A percentile compares a stretch with the other conserved stretches of the same genome.
Conservation (phyloP, 2,329 filamentous ascomycete species). For the Penicillium sclerotigenum region DNA sequence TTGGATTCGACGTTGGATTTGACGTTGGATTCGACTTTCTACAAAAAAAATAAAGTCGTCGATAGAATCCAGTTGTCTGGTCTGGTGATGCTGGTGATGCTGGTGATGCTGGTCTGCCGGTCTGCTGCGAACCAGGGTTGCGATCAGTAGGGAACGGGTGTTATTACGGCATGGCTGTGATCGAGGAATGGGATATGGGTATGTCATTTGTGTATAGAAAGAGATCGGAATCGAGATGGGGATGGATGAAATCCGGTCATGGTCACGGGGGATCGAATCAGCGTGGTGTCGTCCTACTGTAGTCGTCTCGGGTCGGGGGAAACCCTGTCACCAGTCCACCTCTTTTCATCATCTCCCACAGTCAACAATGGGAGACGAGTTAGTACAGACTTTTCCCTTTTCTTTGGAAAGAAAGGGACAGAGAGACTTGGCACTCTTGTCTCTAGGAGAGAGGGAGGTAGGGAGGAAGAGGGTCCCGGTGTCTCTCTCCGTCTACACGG, state of each 20-base stretch:
- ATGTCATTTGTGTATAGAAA: neutral
- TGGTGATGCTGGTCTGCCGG: no score
- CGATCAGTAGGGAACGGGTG: neutral
- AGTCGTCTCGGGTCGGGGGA: neutral
- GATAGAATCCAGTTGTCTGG: neutral
- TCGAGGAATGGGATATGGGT: neutral
- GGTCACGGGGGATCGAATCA: neutral
- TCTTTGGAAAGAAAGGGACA: neutral
- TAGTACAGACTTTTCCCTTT: neutral
- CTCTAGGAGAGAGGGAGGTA: neutral
- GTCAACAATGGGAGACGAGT: neutral
- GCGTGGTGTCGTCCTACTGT: neutral
- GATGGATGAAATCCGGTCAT: neutral
- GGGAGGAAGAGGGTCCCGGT: neutral
- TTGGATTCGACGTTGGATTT: neutral
- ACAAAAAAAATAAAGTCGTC: neutral
- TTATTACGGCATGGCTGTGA: neutral
- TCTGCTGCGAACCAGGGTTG: neutral
- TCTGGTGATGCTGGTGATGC: neutral
- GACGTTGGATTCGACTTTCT: no score
- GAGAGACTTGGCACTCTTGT: neutral
- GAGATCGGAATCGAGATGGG: neutral
- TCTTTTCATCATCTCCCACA: neutral
- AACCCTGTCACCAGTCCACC: neutral
- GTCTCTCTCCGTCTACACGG: neutral